These are phyloP conservation scores for Monosporozyma aerobia DNA, from an alignment of 805 yeast genomes.

Conservation along the genomic window DNA sequence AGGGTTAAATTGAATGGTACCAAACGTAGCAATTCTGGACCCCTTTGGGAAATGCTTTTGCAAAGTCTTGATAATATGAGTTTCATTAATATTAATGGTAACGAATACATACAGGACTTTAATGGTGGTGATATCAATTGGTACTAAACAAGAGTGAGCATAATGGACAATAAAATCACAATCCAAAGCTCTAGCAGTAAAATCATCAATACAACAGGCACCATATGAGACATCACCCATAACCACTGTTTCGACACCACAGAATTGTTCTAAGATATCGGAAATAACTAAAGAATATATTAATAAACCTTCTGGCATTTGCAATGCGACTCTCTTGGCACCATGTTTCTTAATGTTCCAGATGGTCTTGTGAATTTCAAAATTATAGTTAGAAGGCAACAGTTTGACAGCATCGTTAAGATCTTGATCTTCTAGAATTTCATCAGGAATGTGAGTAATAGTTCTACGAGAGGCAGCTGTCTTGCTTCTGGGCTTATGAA, in stretches of 20 bases:
- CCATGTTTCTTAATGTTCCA: constrained; percentile 76
- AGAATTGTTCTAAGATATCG: constrained; percentile 87
- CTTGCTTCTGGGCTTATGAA: constrained; percentile 24
- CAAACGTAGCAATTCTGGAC: constrained; percentile 70
- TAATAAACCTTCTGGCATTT: constrained; percentile 94
- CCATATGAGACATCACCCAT: constrained; percentile 99
- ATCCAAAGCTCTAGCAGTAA: constrained; percentile 82
- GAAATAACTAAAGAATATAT: constrained; percentile 83
- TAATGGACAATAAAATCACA: constrained; percentile 94
- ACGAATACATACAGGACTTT: constrained; percentile 94
- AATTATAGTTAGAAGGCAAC: constrained; percentile 85
- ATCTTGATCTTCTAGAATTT: constrained; percentile 69
- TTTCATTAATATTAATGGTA: constrained; percentile 79
- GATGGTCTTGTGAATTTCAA: constrained; percentile 90
- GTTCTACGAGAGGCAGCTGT: constrained; percentile 42
- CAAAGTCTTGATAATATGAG: constrained; percentile 70
- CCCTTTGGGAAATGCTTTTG: constrained; percentile 58
- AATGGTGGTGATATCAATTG: constrained; percentile 83
- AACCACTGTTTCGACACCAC: constrained; percentile 75
- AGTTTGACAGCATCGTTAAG: constrained; percentile 75
- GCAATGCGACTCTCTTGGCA: constrained; percentile 82
- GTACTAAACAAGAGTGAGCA: constrained; percentile 95
- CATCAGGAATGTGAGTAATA: constrained; percentile 81
- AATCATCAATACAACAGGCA: constrained; percentile 97
- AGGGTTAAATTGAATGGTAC: constrained; percentile 96